phyloP scores from a whole-genome alignment of 2,329 filamentous ascomycete species.

The Diplodia seriata region DNA sequence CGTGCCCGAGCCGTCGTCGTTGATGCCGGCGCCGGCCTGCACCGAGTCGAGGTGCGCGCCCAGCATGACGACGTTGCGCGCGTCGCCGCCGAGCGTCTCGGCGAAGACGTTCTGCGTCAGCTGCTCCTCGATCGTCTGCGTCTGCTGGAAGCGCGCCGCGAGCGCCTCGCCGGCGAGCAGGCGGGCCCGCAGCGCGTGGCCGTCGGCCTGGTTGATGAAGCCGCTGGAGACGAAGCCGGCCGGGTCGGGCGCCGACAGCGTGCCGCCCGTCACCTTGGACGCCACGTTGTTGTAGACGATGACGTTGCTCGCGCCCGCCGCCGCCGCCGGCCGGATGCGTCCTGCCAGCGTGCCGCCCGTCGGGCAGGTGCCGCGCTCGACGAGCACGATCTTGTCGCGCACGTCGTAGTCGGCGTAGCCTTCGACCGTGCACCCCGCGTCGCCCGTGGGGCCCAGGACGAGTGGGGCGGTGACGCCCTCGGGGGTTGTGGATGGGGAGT shows the following conservation, averaged over 20 bases:
- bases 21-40: constrained; percentile 63
- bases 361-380: constrained; percentile 52
- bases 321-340: constrained; percentile 49
- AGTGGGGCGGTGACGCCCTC: constrained; percentile 54
- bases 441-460: constrained; percentile 50
- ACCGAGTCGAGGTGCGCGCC: constrained; percentile 35
- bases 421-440: constrained; percentile 46
- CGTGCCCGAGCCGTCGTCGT: constrained; percentile 56
- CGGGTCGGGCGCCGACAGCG: constrained; percentile 48
- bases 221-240: constrained; percentile 48
- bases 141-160: constrained; percentile 53
- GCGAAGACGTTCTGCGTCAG: constrained; percentile 67
- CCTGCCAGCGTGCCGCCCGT: constrained; percentile 52
- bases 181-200: constrained; percentile 49
- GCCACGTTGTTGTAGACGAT: constrained; percentile 52
- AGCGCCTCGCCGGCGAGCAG: constrained; percentile 51
- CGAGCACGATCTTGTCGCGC: constrained; percentile 51
- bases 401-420: constrained; percentile 46
- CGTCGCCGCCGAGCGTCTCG: constrained; percentile 66
- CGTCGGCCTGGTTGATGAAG: constrained; percentile 55
- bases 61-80: constrained; percentile 55
- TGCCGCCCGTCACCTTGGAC: constrained; percentile 50
- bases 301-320: constrained; percentile 51
- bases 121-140: constrained; percentile 58
- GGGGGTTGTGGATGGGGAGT: constrained; percentile 56